Base-by-base conservation (phyloP, 139 green algal genomes). In the Dunaliella primolecta region DNA sequence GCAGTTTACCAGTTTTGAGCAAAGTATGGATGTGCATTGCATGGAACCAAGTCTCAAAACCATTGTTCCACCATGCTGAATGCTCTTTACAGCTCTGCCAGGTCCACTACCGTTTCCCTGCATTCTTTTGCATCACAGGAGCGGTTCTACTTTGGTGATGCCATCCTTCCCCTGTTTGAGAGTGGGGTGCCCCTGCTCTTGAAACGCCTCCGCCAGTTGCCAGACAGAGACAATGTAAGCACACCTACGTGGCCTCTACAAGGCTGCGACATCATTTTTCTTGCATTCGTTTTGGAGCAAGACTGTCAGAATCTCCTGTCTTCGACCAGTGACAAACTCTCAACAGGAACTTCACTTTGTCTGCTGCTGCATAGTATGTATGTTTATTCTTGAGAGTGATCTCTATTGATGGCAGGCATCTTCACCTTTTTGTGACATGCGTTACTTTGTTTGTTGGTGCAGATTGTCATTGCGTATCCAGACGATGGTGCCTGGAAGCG, bases 131-230 rank as follows among this genome's bases (percentile, higher is more conserved):
- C 81, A 27, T 74, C 72, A 1, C 93, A 98, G 94, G 97, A 99
- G 88, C 93, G 97, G 38, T 99, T 99, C 83, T 99, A 99, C 87
- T 99, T 99, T 93, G 96, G 97, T 38, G 96, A 99, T 89, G 93
- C 95, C 36, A 95, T 99, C 57, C 90, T 98, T 87, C 97, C 97
- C 30, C 90, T 98, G 37, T 99, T 99, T 88, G 96, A 98, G 91
- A 95, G 87, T 29, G 97, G 96, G 55, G 97, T 99, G 78, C 97
- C 97, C 23, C 89, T 99, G 78, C 89, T 98, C 72, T 91, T 94
- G 36, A 87, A 97, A 55, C 88, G 89, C 27, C 86, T 98, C 7
- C 81, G 84, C 32, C 72, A 89, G 71, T 85, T 99, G 56, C 92
- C 93, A 25, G 96, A 99, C 84, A 83, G 78, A 32, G 78, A 82